Evolutionary conservation across 2,329 filamentous ascomycete species (phyloP), one percentile per base, ranked within the genome.

Genomic region (Aspergillus nomiae): DNA sequence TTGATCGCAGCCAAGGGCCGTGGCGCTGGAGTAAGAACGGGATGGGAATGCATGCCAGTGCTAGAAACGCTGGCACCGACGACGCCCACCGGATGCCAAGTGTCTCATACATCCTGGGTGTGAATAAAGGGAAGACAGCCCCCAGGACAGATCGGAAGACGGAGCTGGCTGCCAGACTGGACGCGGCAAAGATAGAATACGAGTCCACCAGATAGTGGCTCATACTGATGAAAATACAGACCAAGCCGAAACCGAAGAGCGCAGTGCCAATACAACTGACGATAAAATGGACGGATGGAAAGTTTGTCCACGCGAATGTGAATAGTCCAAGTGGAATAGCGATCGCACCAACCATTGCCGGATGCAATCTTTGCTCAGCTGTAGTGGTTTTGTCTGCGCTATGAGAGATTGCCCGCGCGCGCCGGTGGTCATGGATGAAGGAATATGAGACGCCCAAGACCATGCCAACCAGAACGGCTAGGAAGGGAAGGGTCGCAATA

Each of bases 81-180:
- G 28, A 62, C 76, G 77, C 78, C 78, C 77, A 80, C 46, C 77
- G 73, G 26, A 79, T 76, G 1, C 78, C 77, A 19, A 81, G 66
- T 3, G 64, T 65, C 1, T 67, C 34, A 62, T 78, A 81, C 70
- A 81, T 71, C 4, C 73, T 57, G 0, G 63, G 69, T 4, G 76
- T 78, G 67, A 79, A 79, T 24, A 80, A 68, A 6, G 78, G 78
- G 55, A 80, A 80, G 2, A 68, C 72, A 12, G 77, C 76, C 28
- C 76, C 78, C 36, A 76, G 74, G 28, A 78, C 63, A 14, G 75
- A 76, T n/a, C 79, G 69, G 19, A 63, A n/a, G 51, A 63, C 30
- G 12, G 46, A 43, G 30, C 36, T 57, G 24, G 57, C 61, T n/a
- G 58, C 61, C 28, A 63, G 34, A 14, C 32, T 58, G 43, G 61